Evolutionary conservation across 768 basidiomycete genomes (phyloP), one percentile per base, ranked within the genome.

Genomic region (Boletus tomentosulus): DNA sequence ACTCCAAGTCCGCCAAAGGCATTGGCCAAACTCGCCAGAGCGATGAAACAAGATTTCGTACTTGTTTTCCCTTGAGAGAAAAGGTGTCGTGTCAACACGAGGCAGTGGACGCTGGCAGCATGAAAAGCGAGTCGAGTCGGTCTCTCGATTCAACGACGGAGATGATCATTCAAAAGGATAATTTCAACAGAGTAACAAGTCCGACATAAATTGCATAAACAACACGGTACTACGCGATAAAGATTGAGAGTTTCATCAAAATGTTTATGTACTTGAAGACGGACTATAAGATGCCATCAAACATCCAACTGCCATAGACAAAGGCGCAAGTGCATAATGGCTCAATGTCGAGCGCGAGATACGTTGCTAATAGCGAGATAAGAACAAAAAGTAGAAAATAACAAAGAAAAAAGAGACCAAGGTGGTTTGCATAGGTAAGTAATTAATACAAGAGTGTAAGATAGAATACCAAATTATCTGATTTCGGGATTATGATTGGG

Each of bases 381-480:
- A 47, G 28, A 42, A 53, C 31, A 33, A 55, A 41, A 34, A 39
- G 12, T 41, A 43, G 13, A n/a, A 16, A 16, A 13, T 3, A 37
- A 28, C n/a, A n/a, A n/a, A n/a, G n/a, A 12, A 22, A 45, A 37
- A 35, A 31, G 41, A 49, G 48, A 53, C 22, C 16, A 24, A 25
- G 11, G 31, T 34, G 50, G 53, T 55, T 64, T 54, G 62, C 64
- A 65, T 65, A 50, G 56, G 56, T 59, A 57, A 56, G 46, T 24
- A 35, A 65, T 59, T 65, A 67, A 59, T 65, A 65, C 64, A 65
- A 15, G 46, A 55, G 48, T 50, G 45, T 65, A 67, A 51, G 55
- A 57, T 65, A 67, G 35, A 62, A 57, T 64, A 64, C 53, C 61
- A 8, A 50, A 64, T 64, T 63, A 58, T 65, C 52, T 62, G 52